These are phyloP conservation scores for Corylus americana DNA, from an alignment of 306 rosid genomes.

Conservation along the genomic window DNA sequence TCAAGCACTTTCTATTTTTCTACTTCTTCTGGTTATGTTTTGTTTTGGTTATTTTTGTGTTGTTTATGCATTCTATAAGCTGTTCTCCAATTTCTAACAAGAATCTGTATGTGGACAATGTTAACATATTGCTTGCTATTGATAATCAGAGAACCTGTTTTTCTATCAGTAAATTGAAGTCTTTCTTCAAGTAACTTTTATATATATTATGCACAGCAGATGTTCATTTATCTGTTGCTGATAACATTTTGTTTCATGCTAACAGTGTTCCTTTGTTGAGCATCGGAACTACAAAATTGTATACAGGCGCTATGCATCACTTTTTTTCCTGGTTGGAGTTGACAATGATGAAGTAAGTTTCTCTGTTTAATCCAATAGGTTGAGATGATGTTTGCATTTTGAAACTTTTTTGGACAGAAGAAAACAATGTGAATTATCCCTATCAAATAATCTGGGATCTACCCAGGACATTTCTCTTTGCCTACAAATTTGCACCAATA, in stretches of 20 bases:
- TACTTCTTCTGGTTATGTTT: not conserved
- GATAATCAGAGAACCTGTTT: not conserved
- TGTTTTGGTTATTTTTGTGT: not conserved
- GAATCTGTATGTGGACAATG: not conserved
- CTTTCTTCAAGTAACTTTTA: not conserved
- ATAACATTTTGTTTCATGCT: constrained; percentile 27
- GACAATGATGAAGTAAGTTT: constrained; percentile 78
- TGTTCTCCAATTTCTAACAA: not conserved
- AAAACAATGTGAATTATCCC: constrained; percentile 4
- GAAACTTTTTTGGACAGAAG: not conserved
- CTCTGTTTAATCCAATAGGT: constrained; percentile 6
- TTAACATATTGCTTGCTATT: not conserved
- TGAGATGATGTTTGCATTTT: constrained; percentile 5
- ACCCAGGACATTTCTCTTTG: not conserved
- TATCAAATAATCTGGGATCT: not conserved
- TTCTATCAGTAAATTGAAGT: not conserved
- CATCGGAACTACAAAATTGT: constrained; percentile 96
- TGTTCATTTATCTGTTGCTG: constrained; percentile 26
- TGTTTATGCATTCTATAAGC: not conserved
- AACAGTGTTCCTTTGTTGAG: constrained; percentile 96
- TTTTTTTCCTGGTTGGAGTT: constrained; percentile 96
- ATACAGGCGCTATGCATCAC: constrained; percentile 90
- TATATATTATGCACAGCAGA: not conserved
- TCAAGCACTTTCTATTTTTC: constrained; percentile 1
- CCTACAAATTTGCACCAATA: not conserved